phyloP scores from a whole-genome alignment of 768 basidiomycete species.

The Amanita thiersii region DNA sequence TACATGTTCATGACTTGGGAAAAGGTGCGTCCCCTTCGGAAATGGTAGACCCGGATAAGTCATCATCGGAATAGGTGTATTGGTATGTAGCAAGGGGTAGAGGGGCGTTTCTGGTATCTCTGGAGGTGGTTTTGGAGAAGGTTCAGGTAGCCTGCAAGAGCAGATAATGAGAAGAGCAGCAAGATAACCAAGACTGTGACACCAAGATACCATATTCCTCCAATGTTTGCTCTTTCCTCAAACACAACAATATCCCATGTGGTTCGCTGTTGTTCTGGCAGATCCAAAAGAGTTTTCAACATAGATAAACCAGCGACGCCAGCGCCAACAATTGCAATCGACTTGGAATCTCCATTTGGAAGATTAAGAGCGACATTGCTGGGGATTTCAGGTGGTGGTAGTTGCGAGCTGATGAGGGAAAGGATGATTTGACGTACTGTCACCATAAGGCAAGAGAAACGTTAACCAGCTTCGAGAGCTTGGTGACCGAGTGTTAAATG shows the following conservation, averaged over 20 bases:
- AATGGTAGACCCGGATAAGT: slow-evolving; percentile 48
- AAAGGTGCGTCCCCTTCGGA: slow-evolving; percentile 41
- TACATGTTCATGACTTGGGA: slow-evolving; percentile 37
- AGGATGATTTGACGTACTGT: no score
- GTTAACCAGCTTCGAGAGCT: no score
- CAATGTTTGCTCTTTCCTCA: slow-evolving; percentile 43
- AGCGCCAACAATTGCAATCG: slow-evolving; percentile 49
- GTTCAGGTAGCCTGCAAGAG: slow-evolving; percentile 24
- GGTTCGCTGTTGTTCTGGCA: slow-evolving; percentile 28
- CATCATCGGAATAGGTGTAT: slow-evolving; percentile 51
- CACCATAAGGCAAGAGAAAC: no score
- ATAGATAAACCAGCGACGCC: slow-evolving; percentile 49
- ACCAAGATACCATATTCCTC: slow-evolving; percentile 44
- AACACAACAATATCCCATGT: slow-evolving; percentile 43
- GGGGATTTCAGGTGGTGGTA: no score
- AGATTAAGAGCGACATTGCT: not conserved
- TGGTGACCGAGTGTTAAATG: no score
- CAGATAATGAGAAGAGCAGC: not conserved
- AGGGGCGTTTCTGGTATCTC: slow-evolving; percentile 44
- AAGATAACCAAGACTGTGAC: not conserved
- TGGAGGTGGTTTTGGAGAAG: slow-evolving; percentile 26
- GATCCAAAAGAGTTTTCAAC: slow-evolving; percentile 40
- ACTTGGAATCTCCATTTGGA: slow-evolving; percentile 23
- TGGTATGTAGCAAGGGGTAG: slow-evolving; percentile 46
- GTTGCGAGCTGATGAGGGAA: no score